phyloP scores from a whole-genome alignment of 2,329 filamentous ascomycete genomes.

The Talaromyces funiculosus region DNA sequence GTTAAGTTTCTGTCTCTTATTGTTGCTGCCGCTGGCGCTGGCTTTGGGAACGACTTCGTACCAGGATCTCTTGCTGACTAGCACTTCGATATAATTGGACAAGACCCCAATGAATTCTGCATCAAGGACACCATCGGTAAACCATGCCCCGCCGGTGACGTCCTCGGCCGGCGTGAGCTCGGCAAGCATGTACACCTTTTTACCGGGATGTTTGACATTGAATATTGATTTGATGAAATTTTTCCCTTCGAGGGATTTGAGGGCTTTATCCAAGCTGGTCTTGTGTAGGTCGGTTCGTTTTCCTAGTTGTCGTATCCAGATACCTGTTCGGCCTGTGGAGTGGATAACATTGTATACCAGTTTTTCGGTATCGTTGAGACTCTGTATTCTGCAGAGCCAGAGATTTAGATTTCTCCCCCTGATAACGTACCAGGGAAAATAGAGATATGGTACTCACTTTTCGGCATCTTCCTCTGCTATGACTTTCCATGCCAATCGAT shows the following conservation, averaged over 20 bases:
- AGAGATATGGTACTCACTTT: constrained; percentile 32
- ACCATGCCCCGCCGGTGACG: constrained; percentile 91
- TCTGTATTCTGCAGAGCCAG: constrained; percentile 29
- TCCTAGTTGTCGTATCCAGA: constrained; percentile 86
- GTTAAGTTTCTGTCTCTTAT: constrained; percentile 14
- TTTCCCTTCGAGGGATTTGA: constrained; percentile 78
- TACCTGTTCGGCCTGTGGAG: constrained; percentile 73
- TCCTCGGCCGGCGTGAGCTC: constrained; percentile 80
- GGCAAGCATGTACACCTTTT: constrained; percentile 94
- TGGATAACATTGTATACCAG: constrained; percentile 88
- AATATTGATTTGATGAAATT: constrained; percentile 83
- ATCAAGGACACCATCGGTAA: constrained; percentile 84
- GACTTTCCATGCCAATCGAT: constrained; percentile 44
- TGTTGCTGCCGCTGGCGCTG: constrained; percentile 25
- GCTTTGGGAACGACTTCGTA: constrained; percentile 45
- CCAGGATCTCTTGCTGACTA: constrained; percentile 67
- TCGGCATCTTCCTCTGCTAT: constrained; percentile 45
- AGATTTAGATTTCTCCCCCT: neutral
- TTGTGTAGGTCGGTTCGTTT: constrained; percentile 76
- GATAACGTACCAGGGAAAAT: no score
- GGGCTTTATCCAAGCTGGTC: constrained; percentile 68
- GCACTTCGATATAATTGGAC: constrained; percentile 65
- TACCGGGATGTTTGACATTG: constrained; percentile 81
- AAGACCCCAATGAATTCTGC: constrained; percentile 78
- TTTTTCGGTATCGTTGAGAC: constrained; percentile 62